Evolutionary conservation across 1,284 basidiomycete species (phyloP), one percentile per base, ranked within the genome.

Genomic region (Pisolithus thermaeus): DNA sequence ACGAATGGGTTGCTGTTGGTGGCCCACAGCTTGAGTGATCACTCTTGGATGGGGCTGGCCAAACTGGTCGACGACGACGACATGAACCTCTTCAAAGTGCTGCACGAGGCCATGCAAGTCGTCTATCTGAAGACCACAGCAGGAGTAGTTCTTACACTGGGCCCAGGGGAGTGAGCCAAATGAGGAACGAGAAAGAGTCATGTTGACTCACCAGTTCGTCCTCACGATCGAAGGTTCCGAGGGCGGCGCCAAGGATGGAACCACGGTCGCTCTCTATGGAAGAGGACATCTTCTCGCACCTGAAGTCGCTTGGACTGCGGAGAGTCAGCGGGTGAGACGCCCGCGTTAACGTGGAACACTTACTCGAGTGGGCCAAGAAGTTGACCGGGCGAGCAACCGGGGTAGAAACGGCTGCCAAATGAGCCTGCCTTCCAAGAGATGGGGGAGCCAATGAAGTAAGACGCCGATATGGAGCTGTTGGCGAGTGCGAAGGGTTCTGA

Each of bases 91-190:
- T 62, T 92, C 90, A 59, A 92, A 92, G 63, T 92, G 90, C 67
- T 92, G 89, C 5, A 92, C 77, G 23, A 92, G 81, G 1, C 87
- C 89, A 60, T 93, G 90, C 7, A 93, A 79, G 66, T 92, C 90
- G 44, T 79, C 80, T 20, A 92, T 78, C 55, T 87, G 79, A 39
- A 85, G 72, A 11, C 88, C 90, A 62, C 90, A 93, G 70, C 90
- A 93, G 1, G 83, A 82, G 70, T 90, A 93, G 64, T 92, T 84
- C 52, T 86, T 82, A 69, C 87, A 90, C 77, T 85, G 50, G n/a
- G 39, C 14, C 47, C 25, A 47, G 47, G 49, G 52, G 49, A 32
- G 40, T n/a, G 12, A 23, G 25, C 7, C 28, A 12, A 30, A 20
- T 36, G 20, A 23, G 16, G 27, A 18, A 14, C 43, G 30, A 51